Evolutionary conservation across 2,329 filamentous ascomycete species (phyloP).

Genomic region (Neopestalotiopsis sp.): DNA sequence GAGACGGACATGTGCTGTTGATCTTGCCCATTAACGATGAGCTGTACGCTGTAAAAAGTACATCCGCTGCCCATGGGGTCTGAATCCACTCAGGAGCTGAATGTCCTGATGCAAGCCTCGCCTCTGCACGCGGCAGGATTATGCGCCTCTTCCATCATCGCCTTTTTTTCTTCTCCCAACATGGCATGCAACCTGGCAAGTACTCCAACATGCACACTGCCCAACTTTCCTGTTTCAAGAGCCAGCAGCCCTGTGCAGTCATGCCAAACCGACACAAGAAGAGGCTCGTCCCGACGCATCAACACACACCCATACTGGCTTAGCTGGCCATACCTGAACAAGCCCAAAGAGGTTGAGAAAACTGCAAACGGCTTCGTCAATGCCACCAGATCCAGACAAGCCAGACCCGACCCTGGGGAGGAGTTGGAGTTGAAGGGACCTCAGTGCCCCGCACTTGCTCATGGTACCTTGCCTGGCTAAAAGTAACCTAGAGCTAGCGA

Average conservation of each 20-base stretch:
- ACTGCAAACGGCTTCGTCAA: not conserved
- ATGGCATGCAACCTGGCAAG: not conserved
- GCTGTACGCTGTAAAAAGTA: not conserved
- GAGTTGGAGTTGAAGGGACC: constrained; percentile 2
- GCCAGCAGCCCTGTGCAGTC: not conserved
- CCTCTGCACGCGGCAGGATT: constrained; percentile 3
- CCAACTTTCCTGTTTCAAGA: not conserved
- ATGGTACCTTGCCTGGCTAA: not conserved
- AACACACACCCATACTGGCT: not conserved
- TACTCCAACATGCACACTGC: not conserved
- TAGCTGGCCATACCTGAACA: not conserved
- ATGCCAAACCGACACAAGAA: not conserved
- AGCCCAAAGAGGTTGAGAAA: not conserved
- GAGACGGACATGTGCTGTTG: not conserved
- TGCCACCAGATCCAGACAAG: not conserved
- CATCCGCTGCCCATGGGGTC: not conserved
- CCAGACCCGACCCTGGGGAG: not conserved
- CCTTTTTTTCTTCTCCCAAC: not conserved
- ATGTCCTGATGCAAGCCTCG: not conserved
- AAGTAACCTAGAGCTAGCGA: not conserved
- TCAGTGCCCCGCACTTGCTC: not conserved
- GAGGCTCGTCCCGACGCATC: not conserved
- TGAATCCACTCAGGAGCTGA: not conserved
- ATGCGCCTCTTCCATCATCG: constrained; percentile 13
- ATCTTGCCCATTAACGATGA: not conserved